Evolutionary conservation across 2,329 filamentous ascomycete species (phyloP), one percentile per base, ranked within the genome.

Genomic region (Stagonosporopsis cucurbitacearum): DNA sequence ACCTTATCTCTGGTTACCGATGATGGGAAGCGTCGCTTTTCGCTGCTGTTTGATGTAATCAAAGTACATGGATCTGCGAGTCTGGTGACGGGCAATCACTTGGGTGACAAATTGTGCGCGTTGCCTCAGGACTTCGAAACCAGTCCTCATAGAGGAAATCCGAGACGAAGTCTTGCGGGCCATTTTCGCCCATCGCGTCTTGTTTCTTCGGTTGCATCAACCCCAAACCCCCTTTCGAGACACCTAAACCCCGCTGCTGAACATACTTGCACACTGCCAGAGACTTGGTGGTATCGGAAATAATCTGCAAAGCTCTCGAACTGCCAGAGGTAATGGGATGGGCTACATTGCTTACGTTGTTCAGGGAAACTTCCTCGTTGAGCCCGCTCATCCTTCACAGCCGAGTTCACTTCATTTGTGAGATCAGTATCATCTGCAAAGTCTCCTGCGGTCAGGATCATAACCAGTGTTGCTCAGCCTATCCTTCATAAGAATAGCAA

Each of bases 141-240:
- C 20, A 19, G 20, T 12, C 17, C 50, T 53, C 23, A 20, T 6
- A 47, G 13, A 42, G 37, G 43, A 37, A 53, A 53, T 47, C 42
- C 50, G 50, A 42, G 37, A 53, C 50, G 50, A 53, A 47, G 23
- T 42, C 5, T 32, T 1, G 33, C 41, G 33, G 40, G 33, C 33
- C 23, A 11, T 32, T n/a, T 23, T 51, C 30, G 17, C 25, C 13
- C 40, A 36, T 47, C 35, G 41, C 28, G 30, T 42, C 42, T 28
- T n/a, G 20, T 15, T 22, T 26, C 30, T 41, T 40, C 36, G 12
- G 19, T 17, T 35, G 28, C 32, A n/a, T 32, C 19, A 15, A n/a
- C 3, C 32, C 44, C 22, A 2, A 37, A 22, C 20, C 23, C 25
- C n/a, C 30, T 42, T 57, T 28, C 26, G 11, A 15, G 12, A 32